A percentile compares a stretch with the other conserved stretches of the same genome.
phyloP scores from a whole-genome alignment of 2,329 filamentous ascomycete genomes.

The Verticillium tricorpus region DNA sequence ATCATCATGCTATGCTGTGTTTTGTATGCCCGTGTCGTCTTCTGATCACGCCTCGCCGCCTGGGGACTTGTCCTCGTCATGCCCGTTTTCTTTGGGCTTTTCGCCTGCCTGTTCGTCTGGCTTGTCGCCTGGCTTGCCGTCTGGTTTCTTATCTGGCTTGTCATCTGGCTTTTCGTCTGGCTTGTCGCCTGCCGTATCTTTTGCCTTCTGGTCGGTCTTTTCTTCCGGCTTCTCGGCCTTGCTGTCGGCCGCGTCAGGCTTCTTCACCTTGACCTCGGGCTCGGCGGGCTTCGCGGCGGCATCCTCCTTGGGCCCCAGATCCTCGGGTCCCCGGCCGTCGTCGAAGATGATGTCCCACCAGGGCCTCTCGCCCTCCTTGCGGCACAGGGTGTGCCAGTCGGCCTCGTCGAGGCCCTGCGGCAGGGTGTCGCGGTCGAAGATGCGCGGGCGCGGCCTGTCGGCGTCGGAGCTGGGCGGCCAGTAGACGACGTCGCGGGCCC shows the following conservation, averaged over 20 bases:
- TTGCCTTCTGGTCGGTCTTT: background rate
- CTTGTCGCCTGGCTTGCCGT: background rate
- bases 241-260: background rate
- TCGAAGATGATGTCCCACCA: conserved; percentile 28
- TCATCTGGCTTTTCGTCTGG: too few species aligned
- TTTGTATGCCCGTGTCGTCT: background rate
- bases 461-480: conserved; percentile 12
- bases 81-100: background rate
- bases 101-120: background rate
- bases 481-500: conserved; percentile 16
- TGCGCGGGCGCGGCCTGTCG: conserved; percentile 3
- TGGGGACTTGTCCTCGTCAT: background rate
- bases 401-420: conserved; percentile 5
- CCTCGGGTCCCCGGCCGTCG: conserved; percentile 11
- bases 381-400: conserved; percentile 15
- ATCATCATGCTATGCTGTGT: background rate
- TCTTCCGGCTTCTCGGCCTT: background rate
- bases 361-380: conserved; percentile 17
- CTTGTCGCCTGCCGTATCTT: too few species aligned
- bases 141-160: background rate
- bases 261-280: background rate
- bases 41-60: background rate
- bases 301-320: background rate
- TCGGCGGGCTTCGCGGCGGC: background rate
- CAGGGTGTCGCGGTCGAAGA: conserved; percentile 6